These are phyloP conservation scores for Scutellaria barbata DNA, from an alignment of 257 asterid genomes.

Conservation along the genomic window DNA sequence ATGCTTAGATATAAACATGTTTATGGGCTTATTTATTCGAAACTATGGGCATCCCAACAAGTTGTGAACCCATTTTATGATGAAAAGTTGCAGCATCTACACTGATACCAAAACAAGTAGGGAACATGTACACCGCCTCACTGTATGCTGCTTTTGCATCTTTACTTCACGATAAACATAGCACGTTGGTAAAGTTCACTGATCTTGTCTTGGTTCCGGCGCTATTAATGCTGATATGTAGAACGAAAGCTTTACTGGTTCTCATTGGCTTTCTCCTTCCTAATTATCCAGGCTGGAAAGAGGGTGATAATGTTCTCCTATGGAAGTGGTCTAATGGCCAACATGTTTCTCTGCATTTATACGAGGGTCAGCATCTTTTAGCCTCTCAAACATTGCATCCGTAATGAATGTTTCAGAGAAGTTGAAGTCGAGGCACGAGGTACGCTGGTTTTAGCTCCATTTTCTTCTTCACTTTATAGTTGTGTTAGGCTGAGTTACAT, in stretches of 20 bases:
- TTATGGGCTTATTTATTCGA: conserved; percentile 27
- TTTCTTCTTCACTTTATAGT: too few species aligned
- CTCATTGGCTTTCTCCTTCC: conserved; percentile 13
- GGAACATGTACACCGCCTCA: conserved; percentile 98
- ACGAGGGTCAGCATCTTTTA: conserved; percentile 76
- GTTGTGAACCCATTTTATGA: conserved; percentile 88
- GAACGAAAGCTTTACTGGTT: background rate
- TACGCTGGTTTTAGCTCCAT: conserved; percentile 26
- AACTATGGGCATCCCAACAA: conserved; percentile 82
- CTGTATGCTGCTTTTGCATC: conserved; percentile 97
- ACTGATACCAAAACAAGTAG: conserved; percentile 91
- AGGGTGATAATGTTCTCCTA: conserved; percentile 93
- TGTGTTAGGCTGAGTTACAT: background rate
- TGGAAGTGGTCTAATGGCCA: conserved; percentile 86
- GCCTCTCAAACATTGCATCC: conserved; percentile 77
- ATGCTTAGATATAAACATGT: background rate
- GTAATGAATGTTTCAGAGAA: conserved; percentile 78
- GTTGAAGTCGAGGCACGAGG: conserved; percentile 89
- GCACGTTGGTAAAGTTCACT: conserved; percentile 63
- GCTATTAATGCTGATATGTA: too few species aligned
- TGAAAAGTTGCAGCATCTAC: conserved; percentile 83
- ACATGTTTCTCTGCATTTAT: conserved; percentile 89
- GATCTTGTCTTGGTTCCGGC: background rate
- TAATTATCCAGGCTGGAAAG: conserved; percentile 66
- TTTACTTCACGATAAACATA: conserved; percentile 73